Conservation (phyloP, 2,329 filamentous ascomycete genomes). For the Pseudogymnoascus sp. region DNA sequence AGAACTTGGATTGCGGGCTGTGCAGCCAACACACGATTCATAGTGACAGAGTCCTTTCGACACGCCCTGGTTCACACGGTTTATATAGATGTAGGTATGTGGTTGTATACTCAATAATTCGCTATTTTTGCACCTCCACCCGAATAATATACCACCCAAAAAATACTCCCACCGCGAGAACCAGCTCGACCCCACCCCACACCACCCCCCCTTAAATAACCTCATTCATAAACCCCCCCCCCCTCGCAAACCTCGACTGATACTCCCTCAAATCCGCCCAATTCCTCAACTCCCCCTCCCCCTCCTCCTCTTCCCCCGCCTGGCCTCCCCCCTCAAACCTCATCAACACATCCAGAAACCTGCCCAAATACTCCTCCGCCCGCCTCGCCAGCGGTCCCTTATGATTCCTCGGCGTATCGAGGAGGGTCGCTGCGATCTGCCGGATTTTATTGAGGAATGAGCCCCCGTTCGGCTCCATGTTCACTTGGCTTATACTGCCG, state of each 20-base stretch:
- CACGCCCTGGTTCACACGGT: neutral
- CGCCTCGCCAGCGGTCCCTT: constrained; percentile 44
- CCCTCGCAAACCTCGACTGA: constrained; percentile 62
- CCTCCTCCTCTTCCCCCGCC: constrained; percentile 42
- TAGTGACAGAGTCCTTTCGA: no score
- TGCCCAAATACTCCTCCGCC: constrained; percentile 62
- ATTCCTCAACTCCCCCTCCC: constrained; percentile 65
- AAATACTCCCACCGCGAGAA: neutral
- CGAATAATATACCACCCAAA: no score
- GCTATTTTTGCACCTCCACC: neutral
- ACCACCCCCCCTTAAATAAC: neutral
- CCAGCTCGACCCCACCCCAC: neutral
- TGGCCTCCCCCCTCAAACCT: constrained; percentile 47
- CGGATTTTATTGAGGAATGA: constrained; percentile 74
- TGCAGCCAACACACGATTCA: no score
- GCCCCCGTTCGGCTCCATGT: constrained; percentile 66
- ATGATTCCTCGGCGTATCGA: constrained; percentile 49
- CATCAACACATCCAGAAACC: constrained; percentile 66
- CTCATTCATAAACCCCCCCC: constrained; percentile 42
- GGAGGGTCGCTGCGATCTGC: constrained; percentile 70
- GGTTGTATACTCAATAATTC: neutral
- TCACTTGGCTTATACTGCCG: constrained; percentile 69
- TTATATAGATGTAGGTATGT: neutral
- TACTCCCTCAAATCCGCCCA: constrained; percentile 77
- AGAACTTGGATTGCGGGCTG: no score